These are phyloP conservation scores for Ceratorhiza oryzae-sativae DNA, from an alignment of 1,284 basidiomycete genomes.

Conservation along the genomic window DNA sequence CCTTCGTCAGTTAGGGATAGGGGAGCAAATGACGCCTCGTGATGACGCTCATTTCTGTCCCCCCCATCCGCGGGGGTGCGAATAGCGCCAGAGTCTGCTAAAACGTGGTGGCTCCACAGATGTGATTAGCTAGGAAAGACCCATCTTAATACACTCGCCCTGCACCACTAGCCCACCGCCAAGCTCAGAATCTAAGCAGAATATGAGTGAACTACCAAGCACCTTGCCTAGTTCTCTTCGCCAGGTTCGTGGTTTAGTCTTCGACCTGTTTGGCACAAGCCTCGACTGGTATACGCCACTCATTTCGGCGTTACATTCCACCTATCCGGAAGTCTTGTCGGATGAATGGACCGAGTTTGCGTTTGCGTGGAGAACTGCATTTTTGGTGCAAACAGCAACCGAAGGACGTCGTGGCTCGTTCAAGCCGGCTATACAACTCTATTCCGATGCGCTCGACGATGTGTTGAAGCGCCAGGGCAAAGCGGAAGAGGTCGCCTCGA, in stretches of 20 bases:
- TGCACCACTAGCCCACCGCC: neutral
- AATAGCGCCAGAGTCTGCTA: no score
- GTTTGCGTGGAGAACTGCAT: slow-evolving; percentile 41
- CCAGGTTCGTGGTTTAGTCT: slow-evolving; percentile 44
- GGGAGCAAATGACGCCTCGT: no score
- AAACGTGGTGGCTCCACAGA: no score
- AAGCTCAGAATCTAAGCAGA: neutral
- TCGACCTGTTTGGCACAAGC: slow-evolving; percentile 49
- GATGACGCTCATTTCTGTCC: no score
- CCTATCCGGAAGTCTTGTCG: slow-evolving; percentile 17
- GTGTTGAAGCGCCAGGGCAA: slow-evolving; percentile 34
- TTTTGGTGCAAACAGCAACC: slow-evolving; percentile 23
- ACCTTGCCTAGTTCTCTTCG: slow-evolving; percentile 24
- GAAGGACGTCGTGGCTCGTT: slow-evolving; percentile 30
- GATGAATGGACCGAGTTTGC: slow-evolving; percentile 38
- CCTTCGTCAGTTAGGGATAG: no score
- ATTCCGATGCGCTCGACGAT: slow-evolving; percentile 35
- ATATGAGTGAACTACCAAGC: slow-evolving; percentile 14
- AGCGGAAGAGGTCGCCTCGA: slow-evolving; percentile 16
- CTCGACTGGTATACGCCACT: slow-evolving; percentile 47
- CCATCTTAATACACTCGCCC: neutral
- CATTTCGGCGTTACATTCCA: slow-evolving; percentile 27
- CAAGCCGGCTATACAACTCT: slow-evolving; percentile 37
- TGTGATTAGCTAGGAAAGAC: no score
- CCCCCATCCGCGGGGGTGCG: no score